These are phyloP conservation scores for Falciphora oryzae DNA, from an alignment of 2,329 filamentous ascomycete species.

Conservation along the genomic window DNA sequence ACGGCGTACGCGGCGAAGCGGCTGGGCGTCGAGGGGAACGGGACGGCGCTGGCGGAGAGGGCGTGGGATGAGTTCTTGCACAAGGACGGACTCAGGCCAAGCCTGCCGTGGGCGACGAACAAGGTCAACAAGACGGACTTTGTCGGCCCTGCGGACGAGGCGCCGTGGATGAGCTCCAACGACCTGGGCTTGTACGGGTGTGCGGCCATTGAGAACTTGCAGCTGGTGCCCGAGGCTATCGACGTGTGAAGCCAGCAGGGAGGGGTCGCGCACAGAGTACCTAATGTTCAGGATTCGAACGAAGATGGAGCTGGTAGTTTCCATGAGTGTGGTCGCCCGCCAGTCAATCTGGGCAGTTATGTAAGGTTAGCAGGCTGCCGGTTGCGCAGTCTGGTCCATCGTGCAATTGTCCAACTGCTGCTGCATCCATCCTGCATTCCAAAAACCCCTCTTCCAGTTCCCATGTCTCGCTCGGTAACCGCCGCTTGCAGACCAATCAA, in stretches of 20 bases:
- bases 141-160: slow-evolving; percentile 46
- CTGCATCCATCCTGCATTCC: too few species aligned
- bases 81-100: slow-evolving; percentile 38
- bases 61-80: slow-evolving; percentile 51
- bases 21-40: slow-evolving; percentile 23
- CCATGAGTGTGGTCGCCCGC: too few species aligned
- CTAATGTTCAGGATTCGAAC: too few species aligned
- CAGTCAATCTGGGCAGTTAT: too few species aligned
- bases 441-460: too few species aligned
- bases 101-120: slow-evolving; percentile 30
- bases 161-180: slow-evolving; percentile 52
- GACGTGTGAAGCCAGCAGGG: background rate
- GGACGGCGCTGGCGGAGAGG: slow-evolving; percentile 40
- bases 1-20: slow-evolving; percentile 46
- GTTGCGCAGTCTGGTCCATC: too few species aligned
- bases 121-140: slow-evolving; percentile 37
- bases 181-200: slow-evolving; percentile 51
- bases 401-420: too few species aligned
- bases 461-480: too few species aligned
- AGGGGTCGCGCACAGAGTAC: too few species aligned
- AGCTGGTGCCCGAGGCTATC: slow-evolving; percentile 21
- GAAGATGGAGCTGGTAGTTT: too few species aligned
- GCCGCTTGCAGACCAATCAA: too few species aligned
- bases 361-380: too few species aligned
- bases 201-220: slow-evolving; percentile 50